Evolutionary conservation across 352 stramenopile genomes (phyloP).

Genomic region (Pythium plurisporium): DNA sequence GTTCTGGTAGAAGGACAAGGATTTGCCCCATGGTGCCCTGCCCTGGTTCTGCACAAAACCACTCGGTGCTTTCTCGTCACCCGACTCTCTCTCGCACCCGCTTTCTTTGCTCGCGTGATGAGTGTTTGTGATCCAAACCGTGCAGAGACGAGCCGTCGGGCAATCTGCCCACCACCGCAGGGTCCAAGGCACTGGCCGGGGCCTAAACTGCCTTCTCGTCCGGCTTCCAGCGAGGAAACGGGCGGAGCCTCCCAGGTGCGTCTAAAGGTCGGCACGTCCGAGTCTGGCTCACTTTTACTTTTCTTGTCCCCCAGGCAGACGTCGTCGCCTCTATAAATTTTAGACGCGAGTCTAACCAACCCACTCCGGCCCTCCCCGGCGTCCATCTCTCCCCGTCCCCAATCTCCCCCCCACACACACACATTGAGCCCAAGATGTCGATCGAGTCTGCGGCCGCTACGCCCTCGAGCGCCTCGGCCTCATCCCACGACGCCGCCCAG

Average conservation of each 20-base stretch:
- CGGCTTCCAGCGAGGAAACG: not conserved
- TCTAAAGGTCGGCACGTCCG: not conserved
- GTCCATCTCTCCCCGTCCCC: not conserved
- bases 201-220: no score
- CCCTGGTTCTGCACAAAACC: not conserved
- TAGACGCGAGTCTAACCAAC: constrained; percentile 2
- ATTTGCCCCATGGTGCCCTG: not conserved
- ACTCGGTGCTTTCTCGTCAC: constrained; percentile 1
- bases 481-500: not conserved
- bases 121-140: constrained; percentile 8
- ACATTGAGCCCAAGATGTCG: constrained; percentile 12
- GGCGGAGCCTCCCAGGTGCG: not conserved
- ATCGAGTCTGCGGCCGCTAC: constrained; percentile 16
- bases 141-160: constrained; percentile 14
- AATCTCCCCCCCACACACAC: not conserved
- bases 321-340: not conserved
- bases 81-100: constrained; percentile 19
- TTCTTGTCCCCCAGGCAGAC: constrained; percentile 13
- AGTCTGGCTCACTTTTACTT: constrained; percentile 23
- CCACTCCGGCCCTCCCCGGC: not conserved
- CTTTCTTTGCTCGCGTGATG: constrained; percentile 14
- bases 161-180: constrained; percentile 4
- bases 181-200: not conserved
- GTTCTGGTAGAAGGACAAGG: not conserved
- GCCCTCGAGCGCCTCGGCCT: not conserved